Evolutionary conservation across 441 rosid genomes (phyloP), one percentile per base, ranked within the genome.

Genomic region (Gossypium gossypioides): DNA sequence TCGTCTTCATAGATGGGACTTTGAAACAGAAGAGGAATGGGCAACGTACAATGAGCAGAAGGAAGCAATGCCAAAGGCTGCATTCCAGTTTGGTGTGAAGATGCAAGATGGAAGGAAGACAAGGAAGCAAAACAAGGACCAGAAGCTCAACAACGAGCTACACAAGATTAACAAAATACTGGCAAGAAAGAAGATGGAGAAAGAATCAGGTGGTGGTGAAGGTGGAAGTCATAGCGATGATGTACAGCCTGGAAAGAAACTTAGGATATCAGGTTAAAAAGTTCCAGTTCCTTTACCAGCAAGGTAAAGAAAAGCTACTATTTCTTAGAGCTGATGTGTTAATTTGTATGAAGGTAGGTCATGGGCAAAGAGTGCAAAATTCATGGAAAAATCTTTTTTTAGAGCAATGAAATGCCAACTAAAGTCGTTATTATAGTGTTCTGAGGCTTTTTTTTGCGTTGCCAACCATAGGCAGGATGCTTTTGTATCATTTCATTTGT

Each of bases 11-110:
- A 80, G 96, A 12, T 94, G 97, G 98, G 98, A 94, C 79, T 91
- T 91, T 27, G 97, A 94, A 85, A 90, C 98, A 0, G 96, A 91
- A 78, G 98, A 92, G 61, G 96, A 92, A 77, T 92, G 98, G 96
- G 98, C 92, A 27, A 86, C 84, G 55, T 92, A 90, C 82, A 94
- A 94, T 34, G 98, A 94, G 79, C 97, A 94, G 84, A 92, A 94
- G 84, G 97, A 94, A 87, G 98, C 98, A 9, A 90, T 89, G 97
- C 98, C 97, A 6, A 94, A 94, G 84, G 96, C 97, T 4, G 98
- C 98, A 9, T 94, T 89, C 82, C 98, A 94, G 78, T 94, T 94
- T 50, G 98, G 98, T 13, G 96, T 94, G 76, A 90, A 92, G 87
- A 94, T 94, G 98, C 98, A 91, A 83, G 97, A 91, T 62, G 98